A percentile compares a stretch with the other conserved stretches of the same genome.
phyloP scores from a whole-genome alignment of 352 stramenopile species.

The Phytophthora quininea region DNA sequence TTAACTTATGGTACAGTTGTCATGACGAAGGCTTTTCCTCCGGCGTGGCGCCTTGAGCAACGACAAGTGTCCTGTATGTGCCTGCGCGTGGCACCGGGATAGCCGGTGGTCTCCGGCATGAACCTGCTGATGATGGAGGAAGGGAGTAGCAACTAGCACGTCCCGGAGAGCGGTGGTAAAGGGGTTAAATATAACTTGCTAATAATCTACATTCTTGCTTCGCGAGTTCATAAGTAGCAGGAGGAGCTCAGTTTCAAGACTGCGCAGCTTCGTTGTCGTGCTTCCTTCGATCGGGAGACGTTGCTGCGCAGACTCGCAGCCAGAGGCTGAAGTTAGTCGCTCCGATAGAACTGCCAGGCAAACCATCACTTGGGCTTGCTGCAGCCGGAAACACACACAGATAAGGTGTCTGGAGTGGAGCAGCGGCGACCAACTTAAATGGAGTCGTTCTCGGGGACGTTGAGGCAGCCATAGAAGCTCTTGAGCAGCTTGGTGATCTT shows the following conservation, averaged over 20 bases:
- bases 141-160: too few relatives aligned
- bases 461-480: constrained; percentile 82
- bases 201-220: constrained; percentile 29
- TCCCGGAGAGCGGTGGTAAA: too few relatives aligned
- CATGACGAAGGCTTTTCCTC: too few relatives aligned
- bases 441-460: constrained; percentile 47
- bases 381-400: constrained; percentile 18
- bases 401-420: constrained; percentile 14
- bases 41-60: too few relatives aligned
- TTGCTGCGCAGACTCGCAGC: constrained; percentile 5
- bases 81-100: too few relatives aligned
- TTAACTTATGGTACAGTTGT: too few relatives aligned
- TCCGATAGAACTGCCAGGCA: constrained; percentile 6
- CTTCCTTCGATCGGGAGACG: constrained; percentile 43
- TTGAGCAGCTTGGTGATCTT: constrained; percentile 88
- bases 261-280: constrained; percentile 13
- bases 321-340: background rate
- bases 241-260: constrained; percentile 2
- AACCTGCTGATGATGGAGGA: too few relatives aligned
- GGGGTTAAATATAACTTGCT: background rate
- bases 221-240: constrained; percentile 30
- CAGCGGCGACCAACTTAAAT: constrained; percentile 38
- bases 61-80: too few relatives aligned
- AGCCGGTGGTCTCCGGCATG: too few relatives aligned
- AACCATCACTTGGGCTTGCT: constrained; percentile 19